Evolutionary conservation across 1,139 yeast species (phyloP).

Genomic region (Hansenula lynferdii): DNA sequence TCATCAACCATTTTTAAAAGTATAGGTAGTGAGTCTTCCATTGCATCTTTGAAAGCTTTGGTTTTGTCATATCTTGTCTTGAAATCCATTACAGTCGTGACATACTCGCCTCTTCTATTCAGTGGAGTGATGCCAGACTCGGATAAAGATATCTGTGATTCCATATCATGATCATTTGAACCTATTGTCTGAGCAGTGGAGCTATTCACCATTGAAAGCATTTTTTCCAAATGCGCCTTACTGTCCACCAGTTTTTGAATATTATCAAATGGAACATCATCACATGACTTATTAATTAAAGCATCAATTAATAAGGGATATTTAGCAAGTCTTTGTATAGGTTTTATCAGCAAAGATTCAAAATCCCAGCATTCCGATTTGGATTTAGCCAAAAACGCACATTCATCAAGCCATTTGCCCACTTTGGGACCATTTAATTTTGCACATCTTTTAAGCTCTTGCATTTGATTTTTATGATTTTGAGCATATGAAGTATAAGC

Average conservation of each 20-base stretch:
- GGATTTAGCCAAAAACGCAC: constrained; percentile 17
- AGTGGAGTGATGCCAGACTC: background rate
- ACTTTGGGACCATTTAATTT: constrained; percentile 18
- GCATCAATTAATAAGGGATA: constrained; percentile 17
- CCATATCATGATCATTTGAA: background rate
- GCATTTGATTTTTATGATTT: constrained; percentile 14
- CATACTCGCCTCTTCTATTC: constrained; percentile 5
- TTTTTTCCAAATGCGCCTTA: constrained; percentile 11
- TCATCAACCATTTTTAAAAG: constrained; percentile 7
- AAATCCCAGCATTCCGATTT: constrained; percentile 20
- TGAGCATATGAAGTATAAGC: constrained; percentile 16
- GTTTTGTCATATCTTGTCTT: constrained; percentile 5
- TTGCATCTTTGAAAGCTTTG: constrained; percentile 7
- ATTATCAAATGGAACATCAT: constrained; percentile 6
- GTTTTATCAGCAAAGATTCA: constrained; percentile 20
- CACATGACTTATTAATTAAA: constrained; percentile 11
- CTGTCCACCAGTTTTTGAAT: constrained; percentile 15
- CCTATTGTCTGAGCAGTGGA: background rate
- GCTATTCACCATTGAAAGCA: constrained; percentile 7
- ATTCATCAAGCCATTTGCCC: constrained; percentile 22
- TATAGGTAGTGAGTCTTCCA: constrained; percentile 8
- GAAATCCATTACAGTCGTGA: constrained; percentile 10
- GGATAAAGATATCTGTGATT: too few relatives aligned
- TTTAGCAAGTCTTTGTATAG: constrained; percentile 21
- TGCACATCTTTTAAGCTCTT: constrained; percentile 6